Conservation (phyloP, 1,284 basidiomycete species). For the Naganishia liquefaciens region DNA sequence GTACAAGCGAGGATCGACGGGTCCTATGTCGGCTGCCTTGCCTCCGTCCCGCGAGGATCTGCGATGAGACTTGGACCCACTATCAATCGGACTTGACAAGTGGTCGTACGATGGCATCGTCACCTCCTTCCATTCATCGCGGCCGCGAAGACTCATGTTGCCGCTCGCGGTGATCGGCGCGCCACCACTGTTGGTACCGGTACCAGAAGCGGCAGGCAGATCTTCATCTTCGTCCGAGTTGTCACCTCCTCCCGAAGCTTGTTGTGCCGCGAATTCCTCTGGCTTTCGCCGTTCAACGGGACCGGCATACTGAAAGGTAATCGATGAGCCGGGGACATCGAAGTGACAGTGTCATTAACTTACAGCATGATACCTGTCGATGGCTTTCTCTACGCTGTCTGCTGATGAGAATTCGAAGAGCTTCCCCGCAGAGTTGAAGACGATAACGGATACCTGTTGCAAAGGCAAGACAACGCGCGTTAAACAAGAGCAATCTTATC, state of each 20-base stretch:
- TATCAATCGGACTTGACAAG: conserved; percentile 1
- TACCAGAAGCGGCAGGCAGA: conserved; percentile 14
- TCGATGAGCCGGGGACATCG: background rate
- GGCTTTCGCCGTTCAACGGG: conserved; percentile 52
- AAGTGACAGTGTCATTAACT: conserved; percentile 19
- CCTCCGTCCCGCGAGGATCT: background rate
- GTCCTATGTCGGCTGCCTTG: background rate
- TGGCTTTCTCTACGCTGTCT: conserved; percentile 46
- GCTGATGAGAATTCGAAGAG: conserved; percentile 51
- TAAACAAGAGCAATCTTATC: background rate
- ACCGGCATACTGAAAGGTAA: conserved; percentile 47
- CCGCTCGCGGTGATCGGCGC: conserved; percentile 23
- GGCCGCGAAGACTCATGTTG: conserved; percentile 32
- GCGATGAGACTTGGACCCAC: background rate
- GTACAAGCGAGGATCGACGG: conserved; percentile 19
- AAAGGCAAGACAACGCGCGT: background rate
- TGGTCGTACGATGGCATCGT: conserved; percentile 20
- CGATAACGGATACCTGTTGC: conserved; percentile 48
- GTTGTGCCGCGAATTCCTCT: conserved; percentile 49
- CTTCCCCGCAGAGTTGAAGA: conserved; percentile 51
- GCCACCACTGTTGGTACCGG: conserved; percentile 11
- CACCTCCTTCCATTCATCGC: conserved; percentile 35
- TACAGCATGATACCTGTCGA: conserved; percentile 51
- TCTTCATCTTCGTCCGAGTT: conserved; percentile 29
- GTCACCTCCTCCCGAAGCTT: conserved; percentile 28